A percentile compares a stretch with the other conserved stretches of the same genome.
Conservation (phyloP, 305 asterid species). For the Solanum chacoense region DNA sequence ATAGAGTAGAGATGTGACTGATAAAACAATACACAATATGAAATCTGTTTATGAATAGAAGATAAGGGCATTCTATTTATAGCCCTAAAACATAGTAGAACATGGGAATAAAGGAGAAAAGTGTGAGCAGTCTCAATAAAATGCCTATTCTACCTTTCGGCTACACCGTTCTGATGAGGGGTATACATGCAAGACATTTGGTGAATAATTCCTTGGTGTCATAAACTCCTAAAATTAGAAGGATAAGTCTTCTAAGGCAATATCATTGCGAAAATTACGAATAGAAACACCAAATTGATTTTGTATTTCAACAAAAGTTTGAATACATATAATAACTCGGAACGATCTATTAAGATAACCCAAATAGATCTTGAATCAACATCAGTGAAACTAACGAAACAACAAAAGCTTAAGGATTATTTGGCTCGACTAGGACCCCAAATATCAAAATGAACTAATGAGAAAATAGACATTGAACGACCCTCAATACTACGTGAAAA, state of each 20-base stretch:
- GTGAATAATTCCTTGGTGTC: background rate
- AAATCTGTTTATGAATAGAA: background rate
- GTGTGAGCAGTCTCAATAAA: background rate
- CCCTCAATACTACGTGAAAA: background rate
- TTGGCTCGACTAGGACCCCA: background rate
- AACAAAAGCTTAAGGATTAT: background rate
- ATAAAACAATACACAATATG: no score
- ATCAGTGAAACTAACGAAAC: background rate
- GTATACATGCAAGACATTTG: background rate
- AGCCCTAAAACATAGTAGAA: background rate
- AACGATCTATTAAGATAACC: background rate
- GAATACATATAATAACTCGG: background rate
- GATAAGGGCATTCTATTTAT: background rate
- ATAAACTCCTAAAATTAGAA: background rate
- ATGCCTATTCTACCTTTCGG: background rate
- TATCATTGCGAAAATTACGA: background rate
- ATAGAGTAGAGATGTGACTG: background rate
- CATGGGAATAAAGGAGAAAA: background rate
- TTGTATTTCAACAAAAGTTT: background rate
- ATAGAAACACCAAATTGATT: background rate
- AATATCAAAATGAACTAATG: background rate
- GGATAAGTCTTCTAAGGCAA: background rate
- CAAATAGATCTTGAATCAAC: background rate
- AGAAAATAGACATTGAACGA: background rate
- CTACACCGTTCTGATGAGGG: background rate